Percentiles rank a stretch among this genome's conserved stretches.
Conservation (phyloP, 768 basidiomycete species). For the Suillus fuscotomentosus region DNA sequence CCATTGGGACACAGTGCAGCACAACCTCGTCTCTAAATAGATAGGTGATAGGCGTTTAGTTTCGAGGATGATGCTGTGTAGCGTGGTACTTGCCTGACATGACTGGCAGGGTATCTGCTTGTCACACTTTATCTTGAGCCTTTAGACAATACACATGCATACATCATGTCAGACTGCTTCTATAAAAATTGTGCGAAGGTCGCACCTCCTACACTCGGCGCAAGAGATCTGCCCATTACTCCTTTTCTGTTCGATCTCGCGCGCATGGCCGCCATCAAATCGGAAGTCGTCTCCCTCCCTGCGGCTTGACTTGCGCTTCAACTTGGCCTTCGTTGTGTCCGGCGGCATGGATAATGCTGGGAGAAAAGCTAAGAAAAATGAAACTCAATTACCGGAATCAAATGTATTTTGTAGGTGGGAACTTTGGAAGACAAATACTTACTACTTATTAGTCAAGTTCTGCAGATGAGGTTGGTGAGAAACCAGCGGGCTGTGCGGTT, state of each 20-base stretch:
- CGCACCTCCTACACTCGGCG: slow-evolving; percentile 79
- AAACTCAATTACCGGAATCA: slow-evolving; percentile 7
- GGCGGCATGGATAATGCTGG: slow-evolving; percentile 45
- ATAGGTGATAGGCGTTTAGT: neutral
- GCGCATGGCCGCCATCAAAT: slow-evolving; percentile 52
- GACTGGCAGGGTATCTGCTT: slow-evolving; percentile 80
- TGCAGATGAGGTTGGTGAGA: slow-evolving; percentile 15
- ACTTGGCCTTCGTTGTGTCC: slow-evolving; percentile 49
- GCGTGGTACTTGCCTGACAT: slow-evolving; percentile 49
- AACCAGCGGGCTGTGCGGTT: neutral
- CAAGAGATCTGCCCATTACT: slow-evolving; percentile 76
- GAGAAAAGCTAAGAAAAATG: slow-evolving; percentile 7
- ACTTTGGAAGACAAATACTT: slow-evolving; percentile 4
- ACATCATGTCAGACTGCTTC: slow-evolving; percentile 22
- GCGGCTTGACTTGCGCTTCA: slow-evolving; percentile 48
- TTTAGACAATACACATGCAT: slow-evolving; percentile 22
- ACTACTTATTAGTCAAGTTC: neutral
- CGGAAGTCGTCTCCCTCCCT: slow-evolving; percentile 51
- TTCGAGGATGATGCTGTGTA: neutral
- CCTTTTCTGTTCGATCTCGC: slow-evolving; percentile 74
- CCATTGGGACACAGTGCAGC: slow-evolving; percentile 73
- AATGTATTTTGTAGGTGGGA: slow-evolving; percentile 17
- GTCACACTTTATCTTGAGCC: slow-evolving; percentile 82
- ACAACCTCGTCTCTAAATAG: slow-evolving; percentile 58
- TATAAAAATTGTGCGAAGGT: slow-evolving; percentile 42